Base-by-base conservation (phyloP, 345 rosid genomes). In the Jatropha curcas region DNA sequence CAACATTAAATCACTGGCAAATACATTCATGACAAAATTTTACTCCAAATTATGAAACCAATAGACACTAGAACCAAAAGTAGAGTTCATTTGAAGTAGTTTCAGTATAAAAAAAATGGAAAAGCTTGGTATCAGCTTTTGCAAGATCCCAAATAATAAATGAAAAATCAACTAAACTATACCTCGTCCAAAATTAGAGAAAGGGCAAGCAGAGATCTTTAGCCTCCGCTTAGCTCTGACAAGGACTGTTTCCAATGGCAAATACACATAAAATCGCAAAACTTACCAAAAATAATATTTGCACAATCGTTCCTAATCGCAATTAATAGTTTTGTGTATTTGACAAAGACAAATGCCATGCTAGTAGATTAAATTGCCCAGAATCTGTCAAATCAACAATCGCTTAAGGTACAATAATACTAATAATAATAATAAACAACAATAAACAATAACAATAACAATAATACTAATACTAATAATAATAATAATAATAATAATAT, bases 241-340 rank as follows among this genome's bases (percentile, higher is more conserved):
- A 94, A 65, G 62, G 98, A 90, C 83, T 90, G 97, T 80, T 94
- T 94, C 98, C 98, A 94, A n/a, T n/a, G n/a, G n/a, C n/a, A n/a
- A n/a, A n/a, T n/a, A n/a, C n/a, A n/a, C n/a, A n/a, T n/a, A n/a
- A n/a, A n/a, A n/a, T n/a, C n/a, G n/a, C n/a, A n/a, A n/a, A n/a
- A n/a, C n/a, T n/a, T n/a, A n/a, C n/a, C n/a, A n/a, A n/a, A n/a
- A n/a, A n/a, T n/a, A n/a, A n/a, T n/a, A n/a, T n/a, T n/a, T n/a
- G n/a, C n/a, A n/a, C n/a, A n/a, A n/a, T n/a, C n/a, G n/a, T n/a
- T n/a, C n/a, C n/a, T n/a, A n/a, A n/a, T n/a, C n/a, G n/a, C n/a
- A n/a, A n/a, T n/a, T n/a, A n/a, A n/a, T n/a, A n/a, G n/a, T n/a
- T n/a, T n/a, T n/a, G n/a, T n/a, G n/a, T n/a, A n/a, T n/a, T n/a